These are phyloP conservation scores for Colletotrichum shisoi DNA, from an alignment of 2,329 filamentous ascomycete genomes.

Conservation along the genomic window DNA sequence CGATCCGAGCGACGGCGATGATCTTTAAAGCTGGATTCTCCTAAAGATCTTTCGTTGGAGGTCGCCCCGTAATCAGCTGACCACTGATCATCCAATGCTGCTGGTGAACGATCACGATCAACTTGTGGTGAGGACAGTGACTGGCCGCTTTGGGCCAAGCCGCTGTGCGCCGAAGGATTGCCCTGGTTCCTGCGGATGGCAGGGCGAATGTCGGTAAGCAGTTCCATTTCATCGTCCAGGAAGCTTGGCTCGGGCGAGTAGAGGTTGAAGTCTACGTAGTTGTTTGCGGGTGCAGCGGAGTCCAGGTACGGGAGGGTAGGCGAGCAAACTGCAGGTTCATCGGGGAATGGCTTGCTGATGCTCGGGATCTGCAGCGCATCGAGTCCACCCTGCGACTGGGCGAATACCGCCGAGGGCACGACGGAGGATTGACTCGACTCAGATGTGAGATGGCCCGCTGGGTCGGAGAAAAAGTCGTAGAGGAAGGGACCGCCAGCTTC, in stretches of 20 bases:
- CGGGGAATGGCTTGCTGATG: conserved; percentile 11
- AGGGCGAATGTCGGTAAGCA: conserved; percentile 42
- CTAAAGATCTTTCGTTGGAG: not conserved
- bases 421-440: conserved; percentile 45
- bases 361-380: conserved; percentile 15
- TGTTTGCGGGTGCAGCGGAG: conserved; percentile 48
- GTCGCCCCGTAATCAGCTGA: not conserved
- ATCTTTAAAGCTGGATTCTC: not conserved
- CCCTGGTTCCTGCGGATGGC: not conserved
- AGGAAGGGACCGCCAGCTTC: conserved; percentile 47
- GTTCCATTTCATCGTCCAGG: conserved; percentile 59
- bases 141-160: conserved; percentile 5
- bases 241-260: conserved; percentile 61
- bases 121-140: not conserved
- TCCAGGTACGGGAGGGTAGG: conserved; percentile 54
- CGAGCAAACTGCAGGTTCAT: not conserved
- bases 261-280: conserved; percentile 65
- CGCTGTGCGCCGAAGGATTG: not conserved
- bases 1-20: not conserved
- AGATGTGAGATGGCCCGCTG: conserved; percentile 54
- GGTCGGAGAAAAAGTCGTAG: conserved; percentile 58
- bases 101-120: not conserved
- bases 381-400: conserved; percentile 30
- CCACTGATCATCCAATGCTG: not conserved
- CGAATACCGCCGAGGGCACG: conserved; percentile 47